phyloP scores from a whole-genome alignment of 345 rosid species.

The Rhizophora mangle region DNA sequence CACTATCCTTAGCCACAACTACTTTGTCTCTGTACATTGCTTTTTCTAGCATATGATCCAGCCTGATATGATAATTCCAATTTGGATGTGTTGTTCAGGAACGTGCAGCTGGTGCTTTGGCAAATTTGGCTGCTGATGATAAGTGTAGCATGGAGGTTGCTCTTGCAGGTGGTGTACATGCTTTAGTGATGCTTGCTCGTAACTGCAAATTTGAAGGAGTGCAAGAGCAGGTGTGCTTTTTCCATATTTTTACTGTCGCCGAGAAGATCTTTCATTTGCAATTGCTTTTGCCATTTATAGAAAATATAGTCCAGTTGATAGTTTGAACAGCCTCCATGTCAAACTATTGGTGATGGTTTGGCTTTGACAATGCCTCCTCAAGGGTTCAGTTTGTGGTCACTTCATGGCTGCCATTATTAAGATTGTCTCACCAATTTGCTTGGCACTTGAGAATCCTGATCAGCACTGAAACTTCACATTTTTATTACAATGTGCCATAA shows the following conservation, averaged over 20 bases:
- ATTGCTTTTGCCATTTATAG: slow-evolving; percentile 23
- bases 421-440: too few relatives aligned
- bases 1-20: background rate
- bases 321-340: background rate
- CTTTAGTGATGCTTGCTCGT: slow-evolving; percentile 35
- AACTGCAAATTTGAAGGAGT: slow-evolving; percentile 38
- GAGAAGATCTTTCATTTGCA: too few relatives aligned
- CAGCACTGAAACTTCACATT: too few relatives aligned
- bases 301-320: background rate
- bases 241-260: background rate
- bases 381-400: background rate
- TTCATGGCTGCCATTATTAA: too few relatives aligned
- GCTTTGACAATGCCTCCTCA: background rate
- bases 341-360: background rate
- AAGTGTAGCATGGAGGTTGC: slow-evolving; percentile 41
- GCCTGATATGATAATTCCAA: too few relatives aligned
- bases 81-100: slow-evolving; percentile 32
- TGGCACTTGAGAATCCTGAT: too few relatives aligned
- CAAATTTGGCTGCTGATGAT: slow-evolving; percentile 43
- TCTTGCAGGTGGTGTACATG: slow-evolving; percentile 34
- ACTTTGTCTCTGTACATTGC: too few relatives aligned
- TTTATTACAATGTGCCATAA: background rate
- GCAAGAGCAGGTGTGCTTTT: slow-evolving; percentile 34
- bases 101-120: slow-evolving; percentile 47
- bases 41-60: too few relatives aligned